Conservation (phyloP, 2,329 filamentous ascomycete genomes). For the Neonectria hederae region DNA sequence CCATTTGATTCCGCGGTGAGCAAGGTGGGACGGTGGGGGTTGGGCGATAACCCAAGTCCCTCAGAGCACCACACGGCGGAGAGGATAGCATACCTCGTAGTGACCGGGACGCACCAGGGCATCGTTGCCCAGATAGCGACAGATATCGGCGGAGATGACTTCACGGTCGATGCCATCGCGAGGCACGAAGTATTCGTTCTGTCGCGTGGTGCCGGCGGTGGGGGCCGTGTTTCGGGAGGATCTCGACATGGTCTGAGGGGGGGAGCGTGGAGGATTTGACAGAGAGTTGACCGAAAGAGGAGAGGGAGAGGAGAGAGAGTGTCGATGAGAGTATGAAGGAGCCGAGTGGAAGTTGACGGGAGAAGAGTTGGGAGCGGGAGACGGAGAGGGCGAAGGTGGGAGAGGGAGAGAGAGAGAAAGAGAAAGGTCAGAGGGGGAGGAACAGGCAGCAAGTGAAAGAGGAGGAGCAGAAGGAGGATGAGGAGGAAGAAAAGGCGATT, state of each 20-base stretch:
- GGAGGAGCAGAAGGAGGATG: conserved; percentile 41
- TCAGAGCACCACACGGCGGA: neutral
- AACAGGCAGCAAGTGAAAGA: conserved; percentile 37
- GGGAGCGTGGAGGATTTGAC: conserved; percentile 27
- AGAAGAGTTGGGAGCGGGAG: conserved; percentile 30
- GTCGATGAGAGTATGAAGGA: conserved; percentile 28
- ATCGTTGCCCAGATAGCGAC: conserved; percentile 85
- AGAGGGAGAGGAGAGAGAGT: conserved; percentile 32
- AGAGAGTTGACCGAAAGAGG: conserved; percentile 32
- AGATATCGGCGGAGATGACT: conserved; percentile 86
- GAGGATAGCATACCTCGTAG: conserved; percentile 67
- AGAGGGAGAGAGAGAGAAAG: conserved; percentile 18
- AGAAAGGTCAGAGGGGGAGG: conserved; percentile 33
- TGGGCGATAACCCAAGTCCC: neutral
- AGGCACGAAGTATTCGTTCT: conserved; percentile 84
- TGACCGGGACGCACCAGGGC: conserved; percentile 79
- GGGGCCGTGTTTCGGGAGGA: conserved; percentile 51
- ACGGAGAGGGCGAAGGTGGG: conserved; percentile 30
- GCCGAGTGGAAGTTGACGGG: conserved; percentile 24
- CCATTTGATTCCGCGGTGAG: conserved; percentile 32
- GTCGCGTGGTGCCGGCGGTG: conserved; percentile 56
- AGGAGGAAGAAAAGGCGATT: conserved; percentile 45
- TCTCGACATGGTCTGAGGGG: conserved; percentile 51
- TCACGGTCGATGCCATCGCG: conserved; percentile 84
- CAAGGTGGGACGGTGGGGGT: neutral